Base-by-base conservation (phyloP, 177 flowering plant genomes). In the Vitis hybrid region DNA sequence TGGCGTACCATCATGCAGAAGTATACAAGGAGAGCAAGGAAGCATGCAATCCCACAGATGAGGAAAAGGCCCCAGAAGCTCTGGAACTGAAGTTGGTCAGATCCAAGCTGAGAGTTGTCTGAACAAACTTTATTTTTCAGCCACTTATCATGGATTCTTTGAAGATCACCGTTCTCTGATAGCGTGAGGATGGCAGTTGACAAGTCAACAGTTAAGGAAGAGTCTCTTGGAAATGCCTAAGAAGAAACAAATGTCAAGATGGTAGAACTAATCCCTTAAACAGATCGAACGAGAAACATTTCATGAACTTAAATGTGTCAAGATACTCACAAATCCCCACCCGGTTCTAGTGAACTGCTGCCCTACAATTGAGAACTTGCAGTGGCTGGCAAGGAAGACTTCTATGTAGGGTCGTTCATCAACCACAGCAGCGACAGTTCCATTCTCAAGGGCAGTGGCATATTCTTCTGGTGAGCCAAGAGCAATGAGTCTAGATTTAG, bases 51-150 rank as follows among this genome's bases (percentile, higher is more conserved):
- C 44, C 84, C 88, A 78, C 81, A 81, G 47, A 86, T 77, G 47
- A 85, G 78, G 73, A 81, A 88, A 17, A 86, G 79, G 33, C 87
- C 92, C 80, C 80, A 79, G 69, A 88, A 88, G 82, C 89, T 85
- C 33, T 75, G 64, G 6, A 88, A 24, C 0, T 78, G 73, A n/a
- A 88, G 87, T 71, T 78, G 83, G n/a, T 82, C 78, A 7, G 83
- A 61, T 8, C 60, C 76, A 7, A 53, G 3, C 13, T 59, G 73
- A 2, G 78, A 13, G 69, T 31, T 38, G 54, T 72, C 60, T 11
- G 74, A 52, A 24, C 89, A 82, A 14, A 72, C 53, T 10, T 52
- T 73, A 57, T 54, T 78, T 3, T 67, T 47, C 28, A 88, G 67
- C 92, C 92, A 86, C 38, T 74, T 67, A 70, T 81, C 80, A 54